Evolutionary conservation across 75 land plant genomes (phyloP).

Genomic region (Pseudotsuga menziesii): DNA sequence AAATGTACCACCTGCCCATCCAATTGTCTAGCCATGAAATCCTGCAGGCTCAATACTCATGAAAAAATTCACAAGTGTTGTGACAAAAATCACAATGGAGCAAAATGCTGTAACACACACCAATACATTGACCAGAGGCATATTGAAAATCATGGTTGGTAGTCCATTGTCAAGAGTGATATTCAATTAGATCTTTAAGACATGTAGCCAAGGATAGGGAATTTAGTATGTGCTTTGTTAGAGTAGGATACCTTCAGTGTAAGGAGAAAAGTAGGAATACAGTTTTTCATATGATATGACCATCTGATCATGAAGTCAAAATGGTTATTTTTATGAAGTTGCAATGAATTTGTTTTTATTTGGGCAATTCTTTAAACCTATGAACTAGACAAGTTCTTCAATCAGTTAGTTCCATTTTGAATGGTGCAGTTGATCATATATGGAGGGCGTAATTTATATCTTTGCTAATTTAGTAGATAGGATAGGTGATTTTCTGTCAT

Average conservation of each 20-base stretch:
- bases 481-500: background rate
- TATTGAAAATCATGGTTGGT: background rate
- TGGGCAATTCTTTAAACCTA: background rate
- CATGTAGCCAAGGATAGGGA: background rate
- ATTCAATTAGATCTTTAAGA: background rate
- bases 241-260: background rate
- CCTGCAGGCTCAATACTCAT: too few relatives aligned
- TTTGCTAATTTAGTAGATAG: background rate
- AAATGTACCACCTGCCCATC: too few relatives aligned
- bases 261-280: background rate
- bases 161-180: background rate
- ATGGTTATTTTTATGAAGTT: background rate
- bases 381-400: background rate
- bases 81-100: too few relatives aligned
- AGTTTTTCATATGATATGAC: background rate
- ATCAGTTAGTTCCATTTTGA: background rate
- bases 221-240: background rate
- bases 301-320: background rate
- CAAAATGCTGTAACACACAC: too few relatives aligned
- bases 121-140: too few relatives aligned
- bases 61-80: too few relatives aligned
- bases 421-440: background rate
- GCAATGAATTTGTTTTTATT: background rate
- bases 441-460: background rate
- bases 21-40: too few relatives aligned